Evolutionary conservation across 2,329 filamentous ascomycete species (phyloP).

Genomic region (Sclerotiophoma versabilis): DNA sequence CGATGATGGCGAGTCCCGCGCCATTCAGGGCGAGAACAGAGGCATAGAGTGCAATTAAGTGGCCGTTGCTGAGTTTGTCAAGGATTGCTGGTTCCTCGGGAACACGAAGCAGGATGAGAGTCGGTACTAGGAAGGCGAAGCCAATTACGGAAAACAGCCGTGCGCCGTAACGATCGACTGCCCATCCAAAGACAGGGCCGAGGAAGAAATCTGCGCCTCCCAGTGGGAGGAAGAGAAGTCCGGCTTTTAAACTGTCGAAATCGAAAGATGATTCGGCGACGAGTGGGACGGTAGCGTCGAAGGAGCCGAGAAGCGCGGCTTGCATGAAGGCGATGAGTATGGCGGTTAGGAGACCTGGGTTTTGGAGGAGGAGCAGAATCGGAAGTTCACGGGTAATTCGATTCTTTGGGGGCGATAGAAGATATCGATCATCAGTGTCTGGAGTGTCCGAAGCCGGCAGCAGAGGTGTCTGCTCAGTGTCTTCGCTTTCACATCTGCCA

Average conservation of each 20-base stretch:
- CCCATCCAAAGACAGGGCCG: conserved; percentile 57
- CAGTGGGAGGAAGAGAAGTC: conserved; percentile 57
- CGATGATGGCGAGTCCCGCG: conserved; percentile 61
- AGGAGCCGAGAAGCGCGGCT: conserved; percentile 51
- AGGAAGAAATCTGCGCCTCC: conserved; percentile 54
- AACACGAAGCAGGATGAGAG: conserved; percentile 54
- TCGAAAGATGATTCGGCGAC: conserved; percentile 53
- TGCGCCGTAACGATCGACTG: conserved; percentile 56
- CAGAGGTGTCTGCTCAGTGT: conserved; percentile 36
- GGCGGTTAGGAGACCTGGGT: conserved; percentile 42
- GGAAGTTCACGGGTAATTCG: conserved; percentile 53
- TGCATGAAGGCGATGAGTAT: conserved; percentile 44
- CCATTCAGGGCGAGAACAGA: conserved; percentile 58
- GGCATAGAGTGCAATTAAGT: conserved; percentile 53
- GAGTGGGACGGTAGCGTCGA: conserved; percentile 58
- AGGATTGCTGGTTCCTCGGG: conserved; percentile 33
- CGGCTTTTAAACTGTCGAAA: conserved; percentile 54
- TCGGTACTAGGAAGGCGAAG: conserved; percentile 54
- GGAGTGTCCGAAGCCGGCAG: conserved; percentile 21
- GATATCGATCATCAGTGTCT: conserved; percentile 46
- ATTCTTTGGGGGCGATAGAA: conserved; percentile 52
- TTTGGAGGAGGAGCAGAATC: conserved; percentile 54
- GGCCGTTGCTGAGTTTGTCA: conserved; percentile 19
- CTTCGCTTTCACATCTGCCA: conserved; percentile 21
- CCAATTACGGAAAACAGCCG: conserved; percentile 52